Percentiles rank a stretch among this genome's conserved stretches.
Conservation (phyloP, 2,329 filamentous ascomycete species). For the Xylaria sp. region DNA sequence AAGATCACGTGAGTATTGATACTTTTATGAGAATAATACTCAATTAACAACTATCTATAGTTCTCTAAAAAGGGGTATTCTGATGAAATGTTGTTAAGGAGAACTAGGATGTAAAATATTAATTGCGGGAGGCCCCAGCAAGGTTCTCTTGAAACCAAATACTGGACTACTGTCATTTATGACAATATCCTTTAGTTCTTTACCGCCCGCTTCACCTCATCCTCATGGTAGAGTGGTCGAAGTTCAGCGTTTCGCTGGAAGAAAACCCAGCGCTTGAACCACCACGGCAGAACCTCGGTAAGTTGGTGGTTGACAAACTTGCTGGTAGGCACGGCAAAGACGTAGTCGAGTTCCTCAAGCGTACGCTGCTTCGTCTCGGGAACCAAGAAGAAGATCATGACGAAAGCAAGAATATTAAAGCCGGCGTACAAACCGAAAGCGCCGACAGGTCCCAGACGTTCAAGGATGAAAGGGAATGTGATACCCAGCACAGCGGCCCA, state of each 20-base stretch:
- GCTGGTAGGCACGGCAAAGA: slow-evolving; percentile 56
- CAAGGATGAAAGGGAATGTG: slow-evolving; percentile 69
- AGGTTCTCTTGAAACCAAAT: neutral
- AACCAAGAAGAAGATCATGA: slow-evolving; percentile 60
- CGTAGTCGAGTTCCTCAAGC: slow-evolving; percentile 61
- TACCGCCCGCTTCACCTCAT: neutral
- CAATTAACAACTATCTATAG: slow-evolving; percentile 20
- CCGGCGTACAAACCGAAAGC: slow-evolving; percentile 60
- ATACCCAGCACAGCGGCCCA: slow-evolving; percentile 71
- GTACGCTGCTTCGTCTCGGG: slow-evolving; percentile 63
- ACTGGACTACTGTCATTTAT: neutral
- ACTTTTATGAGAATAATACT: slow-evolving; percentile 4
- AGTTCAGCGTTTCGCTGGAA: slow-evolving; percentile 48
- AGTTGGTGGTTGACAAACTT: slow-evolving; percentile 56
- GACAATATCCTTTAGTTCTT: slow-evolving; percentile 1
- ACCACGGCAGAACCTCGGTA: slow-evolving; percentile 52
- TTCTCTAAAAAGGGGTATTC: slow-evolving; percentile 28
- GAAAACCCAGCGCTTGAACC: slow-evolving; percentile 51
- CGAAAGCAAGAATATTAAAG: slow-evolving; percentile 58
- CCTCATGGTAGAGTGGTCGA: slow-evolving; percentile 45
- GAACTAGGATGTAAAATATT: slow-evolving; percentile 8
- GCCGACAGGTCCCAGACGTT: slow-evolving; percentile 56
- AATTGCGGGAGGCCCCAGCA: neutral
- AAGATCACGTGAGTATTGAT: neutral
- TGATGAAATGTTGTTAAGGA: slow-evolving; percentile 10